phyloP scores from a whole-genome alignment of 1,284 basidiomycete species.

The Sanghuangporus baumii region DNA sequence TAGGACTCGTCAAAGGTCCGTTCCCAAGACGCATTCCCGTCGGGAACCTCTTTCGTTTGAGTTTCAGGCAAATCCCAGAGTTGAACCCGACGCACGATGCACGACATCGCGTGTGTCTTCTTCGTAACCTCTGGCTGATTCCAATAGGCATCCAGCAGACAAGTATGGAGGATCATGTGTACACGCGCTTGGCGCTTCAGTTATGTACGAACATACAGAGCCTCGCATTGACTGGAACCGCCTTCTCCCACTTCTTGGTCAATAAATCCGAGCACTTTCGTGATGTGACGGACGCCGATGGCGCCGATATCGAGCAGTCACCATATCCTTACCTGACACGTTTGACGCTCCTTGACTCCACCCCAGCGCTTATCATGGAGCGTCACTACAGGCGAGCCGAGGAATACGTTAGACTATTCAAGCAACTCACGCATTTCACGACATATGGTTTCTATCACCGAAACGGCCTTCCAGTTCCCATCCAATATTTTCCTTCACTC shows the following conservation, averaged over 20 bases:
- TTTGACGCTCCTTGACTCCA: conserved; percentile 1
- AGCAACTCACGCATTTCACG: conserved; percentile 5
- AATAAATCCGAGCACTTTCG: background rate
- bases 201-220: background rate
- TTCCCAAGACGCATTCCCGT: background rate
- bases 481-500: conserved; percentile 1
- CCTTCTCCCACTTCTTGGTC: conserved; percentile 3
- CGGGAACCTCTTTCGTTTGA: background rate
- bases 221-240: conserved; percentile 1
- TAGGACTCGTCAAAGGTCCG: background rate
- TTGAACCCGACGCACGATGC: background rate
- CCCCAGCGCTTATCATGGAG: background rate
- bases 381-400: background rate
- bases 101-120: background rate
- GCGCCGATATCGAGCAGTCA: too few species aligned
- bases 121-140: conserved; percentile 3
- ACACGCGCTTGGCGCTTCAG: background rate
- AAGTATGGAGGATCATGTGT: conserved; percentile 2
- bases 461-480: background rate
- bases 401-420: conserved; percentile 3
- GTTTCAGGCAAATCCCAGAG: background rate
- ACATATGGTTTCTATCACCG: background rate
- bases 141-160: background rate
- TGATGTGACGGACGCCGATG: background rate
- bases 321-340: background rate